Base-by-base conservation (phyloP, 805 yeast species). In the Yamadazyma sp. region DNA sequence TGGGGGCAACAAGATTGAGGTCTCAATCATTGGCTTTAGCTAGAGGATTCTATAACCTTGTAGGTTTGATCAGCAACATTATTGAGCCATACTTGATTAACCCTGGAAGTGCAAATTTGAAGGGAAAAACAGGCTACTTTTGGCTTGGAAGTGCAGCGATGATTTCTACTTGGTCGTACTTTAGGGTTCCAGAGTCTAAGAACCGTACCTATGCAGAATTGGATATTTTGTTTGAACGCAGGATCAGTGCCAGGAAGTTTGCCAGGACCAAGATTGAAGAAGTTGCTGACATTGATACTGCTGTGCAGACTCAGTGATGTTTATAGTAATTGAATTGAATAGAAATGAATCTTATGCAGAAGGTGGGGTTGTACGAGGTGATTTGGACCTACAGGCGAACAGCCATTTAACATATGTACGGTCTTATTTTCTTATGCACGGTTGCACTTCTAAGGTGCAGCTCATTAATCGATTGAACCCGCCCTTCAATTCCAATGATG, bases 61-160 rank as follows among this genome's bases (percentile, higher is more conserved):
- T 54, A 22, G 55, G 59, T 25, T 56, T 62, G 35, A 52, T 64
- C 41, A 54, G 62, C 38, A 48, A 66, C 15, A 56, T 73, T 34
- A 59, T 69, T 31, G 51, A 47, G 28, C 81, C 81, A 11, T 73
- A 71, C 47, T 63, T 75, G 70, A 58, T 75, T 47, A 76, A 73
- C 46, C 70, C 77, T 1, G 54, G 54, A 13, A 60, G 61, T 23
- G 74, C 71, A 41, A 64, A 75, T 45, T 57, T 70, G 67, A 67
- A 70, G 23, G 75, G 73, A n/a, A 73, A 73, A 48, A 68, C 75
- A 22, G 77, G 70, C 2, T 71, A 69, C 48, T 59, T 74, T 40
- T 64, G 74, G 66, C 71, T 68, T 31, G 78, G 66, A 0, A 45
- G 48, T 37, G 53, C 54, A 4, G 39, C 49, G 2, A 48, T 49